Evolutionary conservation across 106 monocot genomes (phyloP).

Genomic region (Dioscorea dumetorum): DNA sequence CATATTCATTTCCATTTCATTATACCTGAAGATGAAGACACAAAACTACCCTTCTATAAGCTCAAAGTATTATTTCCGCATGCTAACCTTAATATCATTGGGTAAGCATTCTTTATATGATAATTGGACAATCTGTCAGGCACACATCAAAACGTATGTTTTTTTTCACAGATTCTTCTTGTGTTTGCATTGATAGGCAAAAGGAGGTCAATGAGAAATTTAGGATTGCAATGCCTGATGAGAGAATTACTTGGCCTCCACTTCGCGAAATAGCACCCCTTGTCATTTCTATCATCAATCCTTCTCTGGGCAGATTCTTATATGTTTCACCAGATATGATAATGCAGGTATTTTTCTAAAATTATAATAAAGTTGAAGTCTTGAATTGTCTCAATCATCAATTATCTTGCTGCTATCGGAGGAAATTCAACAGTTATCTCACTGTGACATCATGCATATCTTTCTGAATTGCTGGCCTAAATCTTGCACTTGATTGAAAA

Average conservation of each 20-base stretch:
- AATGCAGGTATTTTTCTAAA: constrained; percentile 32
- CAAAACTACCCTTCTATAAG: constrained; percentile 55
- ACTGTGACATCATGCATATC: no score
- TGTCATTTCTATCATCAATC: constrained; percentile 39
- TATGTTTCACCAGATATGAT: constrained; percentile 55
- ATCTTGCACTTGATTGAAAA: no score
- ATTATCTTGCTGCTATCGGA: no score
- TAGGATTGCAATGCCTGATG: constrained; percentile 20
- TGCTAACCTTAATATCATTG: constrained; percentile 46
- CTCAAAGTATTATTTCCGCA: constrained; percentile 66
- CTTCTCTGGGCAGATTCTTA: constrained; percentile 45
- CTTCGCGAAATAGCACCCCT: constrained; percentile 47
- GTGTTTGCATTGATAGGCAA: constrained; percentile 31
- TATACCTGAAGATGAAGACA: constrained; percentile 53
- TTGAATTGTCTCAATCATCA: no score
- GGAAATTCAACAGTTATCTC: no score
- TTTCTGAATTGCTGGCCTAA: no score
- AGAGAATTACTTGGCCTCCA: constrained; percentile 13
- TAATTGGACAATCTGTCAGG: background rate
- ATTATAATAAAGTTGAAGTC: no score
- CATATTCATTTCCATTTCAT: constrained; percentile 71
- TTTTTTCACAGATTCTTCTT: background rate
- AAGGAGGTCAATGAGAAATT: constrained; percentile 45
- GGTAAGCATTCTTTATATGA: constrained; percentile 32
- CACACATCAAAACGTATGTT: background rate